Percentiles rank a stretch among this genome's conserved stretches.
phyloP scores from a whole-genome alignment of 108 stramenopile genomes.

The Pseudonitzschia delicatissima region DNA sequence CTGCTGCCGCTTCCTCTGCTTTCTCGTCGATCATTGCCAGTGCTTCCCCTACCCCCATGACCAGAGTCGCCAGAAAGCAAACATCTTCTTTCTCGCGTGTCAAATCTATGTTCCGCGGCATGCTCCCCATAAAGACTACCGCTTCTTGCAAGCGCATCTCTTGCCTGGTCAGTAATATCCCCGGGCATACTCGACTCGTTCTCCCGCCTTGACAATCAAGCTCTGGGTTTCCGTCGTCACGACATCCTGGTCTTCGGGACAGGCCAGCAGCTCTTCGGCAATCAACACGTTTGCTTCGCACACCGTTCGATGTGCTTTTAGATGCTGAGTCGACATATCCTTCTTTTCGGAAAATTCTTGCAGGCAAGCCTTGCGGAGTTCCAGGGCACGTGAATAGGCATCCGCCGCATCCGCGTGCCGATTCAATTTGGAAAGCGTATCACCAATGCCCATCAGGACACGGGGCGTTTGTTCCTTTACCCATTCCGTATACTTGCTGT shows the following conservation, averaged over 20 bases:
- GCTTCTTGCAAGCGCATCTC: slow-evolving; percentile 57
- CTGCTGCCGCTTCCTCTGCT: slow-evolving; percentile 8
- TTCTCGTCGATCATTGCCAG: slow-evolving; percentile 49
- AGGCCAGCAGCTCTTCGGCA: slow-evolving; percentile 68
- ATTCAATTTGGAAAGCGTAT: slow-evolving; percentile 44
- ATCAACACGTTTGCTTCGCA: slow-evolving; percentile 67
- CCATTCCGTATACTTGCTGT: slow-evolving; percentile 33
- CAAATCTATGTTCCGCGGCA: slow-evolving; percentile 47
- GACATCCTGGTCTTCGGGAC: slow-evolving; percentile 58
- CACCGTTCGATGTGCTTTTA: slow-evolving; percentile 47
- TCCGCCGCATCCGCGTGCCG: slow-evolving; percentile 75
- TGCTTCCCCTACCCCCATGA: slow-evolving; percentile 69
- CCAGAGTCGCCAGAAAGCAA: slow-evolving; percentile 60
- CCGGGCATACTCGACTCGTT: slow-evolving; percentile 59
- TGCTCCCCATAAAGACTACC: slow-evolving; percentile 58
- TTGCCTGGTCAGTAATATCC: slow-evolving; percentile 79
- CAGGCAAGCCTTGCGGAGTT: slow-evolving; percentile 46
- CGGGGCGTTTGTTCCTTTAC: slow-evolving; percentile 58
- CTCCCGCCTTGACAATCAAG: slow-evolving; percentile 55
- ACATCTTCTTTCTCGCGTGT: slow-evolving; percentile 72
- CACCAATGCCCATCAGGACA: slow-evolving; percentile 62
- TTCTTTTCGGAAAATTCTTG: slow-evolving; percentile 18
- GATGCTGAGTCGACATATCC: slow-evolving; percentile 10
- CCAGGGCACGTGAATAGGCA: slow-evolving; percentile 65
- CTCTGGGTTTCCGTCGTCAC: slow-evolving; percentile 53